Percentiles rank a stretch among this genome's conserved stretches.
Conservation (phyloP, 2,329 filamentous ascomycete species). For the Verticillium zaregamsianum region DNA sequence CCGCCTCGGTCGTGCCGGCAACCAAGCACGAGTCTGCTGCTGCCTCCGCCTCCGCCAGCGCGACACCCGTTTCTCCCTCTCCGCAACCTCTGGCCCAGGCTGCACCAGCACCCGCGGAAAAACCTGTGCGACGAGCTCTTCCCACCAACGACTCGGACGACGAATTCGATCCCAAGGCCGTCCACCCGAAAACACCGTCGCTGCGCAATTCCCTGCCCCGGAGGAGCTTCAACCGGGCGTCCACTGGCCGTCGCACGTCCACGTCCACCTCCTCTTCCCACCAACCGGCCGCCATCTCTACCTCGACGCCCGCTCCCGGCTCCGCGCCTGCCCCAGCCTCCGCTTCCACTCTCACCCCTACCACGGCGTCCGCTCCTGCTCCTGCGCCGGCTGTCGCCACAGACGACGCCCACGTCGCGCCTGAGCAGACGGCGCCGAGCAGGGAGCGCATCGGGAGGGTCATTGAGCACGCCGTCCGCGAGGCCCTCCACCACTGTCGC, state of each 20-base stretch:
- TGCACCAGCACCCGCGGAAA: constrained; percentile 1
- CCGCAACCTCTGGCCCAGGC: constrained; percentile 1
- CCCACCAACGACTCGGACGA: constrained; percentile 6
- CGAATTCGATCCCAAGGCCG: constrained; percentile 10
- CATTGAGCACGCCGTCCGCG: constrained; percentile 53
- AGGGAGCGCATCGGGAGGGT: constrained; percentile 46
- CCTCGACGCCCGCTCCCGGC: neutral
- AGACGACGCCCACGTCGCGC: neutral
- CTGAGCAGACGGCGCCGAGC: constrained; percentile 17
- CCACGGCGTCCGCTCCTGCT: constrained; percentile 4
- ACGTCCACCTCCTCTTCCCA: constrained; percentile 8
- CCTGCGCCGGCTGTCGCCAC: neutral
- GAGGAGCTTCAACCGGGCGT: constrained; percentile 12
- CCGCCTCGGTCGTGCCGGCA: constrained; percentile 6
- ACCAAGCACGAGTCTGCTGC: constrained; percentile 4
- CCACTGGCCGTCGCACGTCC: constrained; percentile 9
- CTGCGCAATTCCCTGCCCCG: constrained; percentile 10
- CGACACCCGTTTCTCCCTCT: constrained; percentile 7
- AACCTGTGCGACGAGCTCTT: constrained; percentile 6
- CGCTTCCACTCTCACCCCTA: constrained; percentile 1
- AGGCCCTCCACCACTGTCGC: constrained; percentile 51
- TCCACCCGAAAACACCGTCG: constrained; percentile 5
- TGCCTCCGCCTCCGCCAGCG: neutral
- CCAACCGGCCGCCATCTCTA: constrained; percentile 7
- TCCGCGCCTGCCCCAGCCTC: constrained; percentile 2